Evolutionary conservation across 768 basidiomycete species (phyloP).

Genomic region (Mycena olivaceomarginata): DNA sequence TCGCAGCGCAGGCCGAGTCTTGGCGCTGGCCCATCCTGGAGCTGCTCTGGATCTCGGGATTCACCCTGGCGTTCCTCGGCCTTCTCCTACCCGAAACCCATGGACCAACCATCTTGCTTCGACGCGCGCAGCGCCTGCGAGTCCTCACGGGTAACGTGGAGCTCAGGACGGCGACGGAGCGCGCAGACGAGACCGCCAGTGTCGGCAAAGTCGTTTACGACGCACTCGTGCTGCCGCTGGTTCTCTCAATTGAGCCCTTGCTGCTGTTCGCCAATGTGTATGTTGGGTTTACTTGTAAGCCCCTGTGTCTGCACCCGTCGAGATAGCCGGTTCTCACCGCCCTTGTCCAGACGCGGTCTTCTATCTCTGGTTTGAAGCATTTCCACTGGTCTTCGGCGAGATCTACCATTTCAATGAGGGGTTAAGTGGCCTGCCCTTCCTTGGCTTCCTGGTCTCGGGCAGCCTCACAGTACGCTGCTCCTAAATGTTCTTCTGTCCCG

Average conservation of each 20-base stretch:
- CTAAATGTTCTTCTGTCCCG: neutral
- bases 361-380: slow-evolving; percentile 58
- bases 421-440: slow-evolving; percentile 54
- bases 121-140: slow-evolving; percentile 54
- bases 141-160: slow-evolving; percentile 51
- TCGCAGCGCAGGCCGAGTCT: slow-evolving; percentile 52
- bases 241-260: slow-evolving; percentile 55
- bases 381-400: slow-evolving; percentile 55
- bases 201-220: slow-evolving; percentile 44
- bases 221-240: slow-evolving; percentile 52
- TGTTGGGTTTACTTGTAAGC: slow-evolving; percentile 51
- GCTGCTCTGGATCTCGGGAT: slow-evolving; percentile 54
- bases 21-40: slow-evolving; percentile 59
- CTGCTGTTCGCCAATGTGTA: slow-evolving; percentile 54
- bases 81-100: slow-evolving; percentile 56
- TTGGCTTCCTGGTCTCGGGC: slow-evolving; percentile 50
- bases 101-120: slow-evolving; percentile 51
- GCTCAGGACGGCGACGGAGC: slow-evolving; percentile 50
- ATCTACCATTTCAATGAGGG: slow-evolving; percentile 57
- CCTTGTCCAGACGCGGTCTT: slow-evolving; percentile 47
- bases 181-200: slow-evolving; percentile 42
- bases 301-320: neutral
- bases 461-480: slow-evolving; percentile 17
- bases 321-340: neutral
- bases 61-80: slow-evolving; percentile 50